Evolutionary conservation across 208 protist genomes (phyloP), one percentile per base, ranked within the genome.

Genomic region (Acanthamoeba polyphaga): DNA sequence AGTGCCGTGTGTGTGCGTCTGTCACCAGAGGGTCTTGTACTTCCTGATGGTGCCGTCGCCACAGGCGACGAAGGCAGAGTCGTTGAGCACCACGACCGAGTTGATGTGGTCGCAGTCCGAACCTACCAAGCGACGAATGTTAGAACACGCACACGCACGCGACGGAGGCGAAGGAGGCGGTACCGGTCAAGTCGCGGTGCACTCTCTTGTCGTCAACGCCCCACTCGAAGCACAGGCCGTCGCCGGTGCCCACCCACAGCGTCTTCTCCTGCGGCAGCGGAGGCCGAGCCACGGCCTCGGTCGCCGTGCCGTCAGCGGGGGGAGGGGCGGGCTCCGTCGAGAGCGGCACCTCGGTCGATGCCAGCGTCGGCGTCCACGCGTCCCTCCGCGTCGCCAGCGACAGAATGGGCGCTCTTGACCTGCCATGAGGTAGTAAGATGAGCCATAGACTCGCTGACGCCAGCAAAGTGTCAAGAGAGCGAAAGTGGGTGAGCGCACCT

Each of bases 161-260:
- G 10, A 72, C n/a, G 64, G 22, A 72, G 76, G 3, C 12, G 53
- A 19, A 19, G 22, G n/a, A 9, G 8, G n/a, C 1, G 32, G 32
- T 82, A 82, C 74, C 76, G 29, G 76, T 85, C 24, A 85, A 24
- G 46, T 85, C 76, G 46, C 76, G 76, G 49, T 22, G 27, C 27
- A 85, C 49, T 9, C 5, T 24, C 76, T 85, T 85, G 19, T 32
- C 46, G 27, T 85, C 76, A 5, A 85, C 46, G 38, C 49, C 46
- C 76, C 76, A 85, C 49, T 85, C 76, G 85, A 91, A 91, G 85
- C n/a, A 70, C 22, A 91, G 85, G 58, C 85, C 85, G 19, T 91
- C 85, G 55, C 15, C 32, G 29, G 85, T 74, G 17, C 58, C 85
- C 9, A 72, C 85, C 49, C 58, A 91, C n/a, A 91, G 51, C 55